Base-by-base conservation (phyloP, 495 filamentous ascomycete genomes). In the Gamarada debralockiae region DNA sequence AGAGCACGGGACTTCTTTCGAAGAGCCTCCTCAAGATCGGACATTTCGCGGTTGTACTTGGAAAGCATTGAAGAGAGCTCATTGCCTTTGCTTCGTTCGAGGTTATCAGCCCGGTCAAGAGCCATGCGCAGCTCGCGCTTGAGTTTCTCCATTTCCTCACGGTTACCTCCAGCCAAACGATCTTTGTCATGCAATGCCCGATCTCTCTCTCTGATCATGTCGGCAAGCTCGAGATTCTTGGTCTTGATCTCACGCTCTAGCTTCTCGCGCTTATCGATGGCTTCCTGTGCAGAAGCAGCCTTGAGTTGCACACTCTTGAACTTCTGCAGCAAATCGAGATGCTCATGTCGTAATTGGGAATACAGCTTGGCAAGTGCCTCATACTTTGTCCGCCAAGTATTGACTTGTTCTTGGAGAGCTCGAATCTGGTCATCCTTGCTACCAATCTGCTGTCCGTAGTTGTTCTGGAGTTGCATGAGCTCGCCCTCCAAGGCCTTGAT, bases 191-290 rank as follows among this genome's bases (percentile, higher is more conserved):
- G 89, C 36, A 96, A 68, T n/a, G 93, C 93, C 59, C 93, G 82
- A 66, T 98, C 93, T 62, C 93, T 78, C 68, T 98, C 93, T 4
- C 93, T 83, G 53, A 98, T 98, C 93, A 98, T 97, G 67, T 97
- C 92, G 45, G 93, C 93, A 38, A 98, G 74, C 70, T 98, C 95
- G 15, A 97, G 76, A 65, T 97, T 98, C 81, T 97, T 98, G 20
- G 91, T 95, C 77, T 98, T 98, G 64, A 97, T 86, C 69, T 98
- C 93, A 9, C 92, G 84, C 71, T 97, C 89, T 52, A 98, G 78
- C 72, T 92, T 96, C 71, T 98, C 95, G 18, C 92, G 84, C 50
- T 80, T 83, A 20, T 97, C 95, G 57, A 97, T 96, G 3, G 95
- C 92, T 68, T 97, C 95, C 67, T 97, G 92, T 0, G 93, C 95